Base-by-base conservation (phyloP, 805 yeast genomes). In the Wickerhamomyces pijperi region DNA sequence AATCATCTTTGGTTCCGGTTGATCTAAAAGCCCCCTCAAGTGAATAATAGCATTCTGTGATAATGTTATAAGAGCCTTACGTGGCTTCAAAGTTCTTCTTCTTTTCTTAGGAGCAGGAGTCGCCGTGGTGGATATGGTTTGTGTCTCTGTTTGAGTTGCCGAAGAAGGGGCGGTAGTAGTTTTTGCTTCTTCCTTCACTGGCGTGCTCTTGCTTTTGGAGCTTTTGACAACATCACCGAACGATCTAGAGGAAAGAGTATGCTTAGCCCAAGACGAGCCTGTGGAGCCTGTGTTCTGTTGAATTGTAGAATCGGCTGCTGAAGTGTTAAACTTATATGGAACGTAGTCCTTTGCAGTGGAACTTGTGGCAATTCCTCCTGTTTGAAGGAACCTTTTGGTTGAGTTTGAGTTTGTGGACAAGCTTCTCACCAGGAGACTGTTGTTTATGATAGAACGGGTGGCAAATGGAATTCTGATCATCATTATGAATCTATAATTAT, bases 1-100 rank as follows among this genome's bases (percentile, higher is more conserved):
- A 36, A 92, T 85, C 53, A 86, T 68, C 62, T 90, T 77, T 12
- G 97, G 97, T 35, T 76, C 76, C 5, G 97, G 97, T 47, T 78
- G 82, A 39, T 79, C 74, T 46, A 82, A 63, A 19, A 92, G 65
- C 0, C 68, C 72, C 41, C 65, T 64, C 42, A 92, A 63, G 60
- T 92, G 97, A 4, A 59, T 56, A 2, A 85, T 63, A 1, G 98
- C 98, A 37, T 68, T 72, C 2, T 83, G 76, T 0, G 90, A 71
- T 38, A 92, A 67, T 4, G 94, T 74, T 36, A 92, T 85, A 37
- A 90, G 79, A 1, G 97, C 95, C 62, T 85, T 92, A 46, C 94
- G 72, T 5, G 97, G 96, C 54, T 77, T 76, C 42, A 92, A 65
- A 19, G 74, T 70, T 64, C 92, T 76, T 61, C 88, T 66, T 40